A percentile compares a stretch with the other conserved stretches of the same genome.
These are phyloP conservation scores for Apiospora pterosperma DNA, from an alignment of 2,329 filamentous ascomycete species.

Conservation along the genomic window DNA sequence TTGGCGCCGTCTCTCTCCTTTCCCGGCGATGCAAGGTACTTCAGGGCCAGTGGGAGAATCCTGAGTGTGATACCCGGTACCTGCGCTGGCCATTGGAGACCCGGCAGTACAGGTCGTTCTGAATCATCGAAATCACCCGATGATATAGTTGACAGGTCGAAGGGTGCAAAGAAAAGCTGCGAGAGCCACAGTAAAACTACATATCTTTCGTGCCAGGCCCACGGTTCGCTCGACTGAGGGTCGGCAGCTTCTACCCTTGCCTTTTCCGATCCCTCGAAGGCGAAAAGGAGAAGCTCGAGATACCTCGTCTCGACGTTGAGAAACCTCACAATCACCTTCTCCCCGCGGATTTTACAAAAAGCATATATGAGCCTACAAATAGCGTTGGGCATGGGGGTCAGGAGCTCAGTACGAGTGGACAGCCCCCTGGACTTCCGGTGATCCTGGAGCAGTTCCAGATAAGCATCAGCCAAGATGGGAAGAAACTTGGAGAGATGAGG, in stretches of 20 bases:
- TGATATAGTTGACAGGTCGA: conserved; percentile 86
- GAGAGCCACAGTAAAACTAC: conserved; percentile 84
- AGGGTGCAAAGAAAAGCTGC: conserved; percentile 79
- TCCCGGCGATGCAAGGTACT: conserved; percentile 70
- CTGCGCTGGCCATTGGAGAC: conserved; percentile 53
- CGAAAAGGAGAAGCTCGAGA: conserved; percentile 74
- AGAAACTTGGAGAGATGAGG: conserved; percentile 74
- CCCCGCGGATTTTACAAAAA: conserved; percentile 89
- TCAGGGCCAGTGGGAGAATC: conserved; percentile 66
- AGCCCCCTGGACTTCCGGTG: conserved; percentile 38
- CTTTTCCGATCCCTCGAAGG: conserved; percentile 62
- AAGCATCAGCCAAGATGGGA: conserved; percentile 70
- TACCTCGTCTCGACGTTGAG: conserved; percentile 85
- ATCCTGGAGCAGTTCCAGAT: conserved; percentile 61
- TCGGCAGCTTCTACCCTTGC: conserved; percentile 11
- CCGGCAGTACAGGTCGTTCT: conserved; percentile 37
- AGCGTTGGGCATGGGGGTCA: conserved; percentile 61
- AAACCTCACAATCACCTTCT: conserved; percentile 89
- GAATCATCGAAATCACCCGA: conserved; percentile 49
- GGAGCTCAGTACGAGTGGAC: conserved; percentile 35
- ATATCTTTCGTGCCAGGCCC: conserved; percentile 87
- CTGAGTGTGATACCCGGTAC: conserved; percentile 69
- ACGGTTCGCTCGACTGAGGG: conserved; percentile 24
- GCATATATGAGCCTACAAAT: conserved; percentile 80
- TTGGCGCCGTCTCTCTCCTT: conserved; percentile 92